These are phyloP conservation scores for Monosporascus ibericus DNA, from an alignment of 2,329 filamentous ascomycete species.

Conservation along the genomic window DNA sequence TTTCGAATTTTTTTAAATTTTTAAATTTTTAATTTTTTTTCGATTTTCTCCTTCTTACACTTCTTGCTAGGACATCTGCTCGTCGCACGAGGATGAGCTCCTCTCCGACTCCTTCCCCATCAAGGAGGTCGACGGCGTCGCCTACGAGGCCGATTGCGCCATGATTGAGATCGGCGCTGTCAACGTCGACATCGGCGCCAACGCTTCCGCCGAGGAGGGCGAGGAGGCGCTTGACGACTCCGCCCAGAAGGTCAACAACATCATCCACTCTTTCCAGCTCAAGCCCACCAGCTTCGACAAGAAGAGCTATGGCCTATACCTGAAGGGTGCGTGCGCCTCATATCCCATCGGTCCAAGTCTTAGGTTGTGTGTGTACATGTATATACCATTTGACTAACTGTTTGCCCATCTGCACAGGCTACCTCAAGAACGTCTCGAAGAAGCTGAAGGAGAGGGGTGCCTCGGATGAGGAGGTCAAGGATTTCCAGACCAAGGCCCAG, in stretches of 20 bases:
- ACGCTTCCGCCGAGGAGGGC: constrained; percentile 89
- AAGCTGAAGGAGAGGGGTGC: constrained; percentile 58
- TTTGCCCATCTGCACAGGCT: constrained; percentile 44
- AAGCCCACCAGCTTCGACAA: constrained; percentile 76
- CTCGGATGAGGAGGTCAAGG: constrained; percentile 60
- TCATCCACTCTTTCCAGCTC: constrained; percentile 88
- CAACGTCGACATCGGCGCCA: constrained; percentile 82
- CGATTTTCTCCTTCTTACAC: neutral
- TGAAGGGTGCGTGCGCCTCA: constrained; percentile 62
- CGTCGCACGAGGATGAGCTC: constrained; percentile 72
- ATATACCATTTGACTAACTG: neutral
- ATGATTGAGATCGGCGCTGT: constrained; percentile 79
- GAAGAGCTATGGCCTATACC: constrained; percentile 74
- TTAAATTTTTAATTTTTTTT: too few relatives aligned
- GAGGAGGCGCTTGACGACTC: constrained; percentile 69
- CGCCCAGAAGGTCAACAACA: constrained; percentile 77
- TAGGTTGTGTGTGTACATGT: constrained; percentile 1
- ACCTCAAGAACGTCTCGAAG: constrained; percentile 86
- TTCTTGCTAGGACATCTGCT: constrained; percentile 70
- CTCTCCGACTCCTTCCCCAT: constrained; percentile 91
- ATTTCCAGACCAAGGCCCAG: constrained; percentile 72
- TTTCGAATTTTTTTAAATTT: too few relatives aligned
- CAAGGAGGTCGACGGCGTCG: constrained; percentile 70
- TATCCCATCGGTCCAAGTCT: neutral
- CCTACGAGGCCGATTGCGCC: constrained; percentile 86